Evolutionary conservation across 352 stramenopile genomes (phyloP).

Genomic region (Phytopythium oedochilum): DNA sequence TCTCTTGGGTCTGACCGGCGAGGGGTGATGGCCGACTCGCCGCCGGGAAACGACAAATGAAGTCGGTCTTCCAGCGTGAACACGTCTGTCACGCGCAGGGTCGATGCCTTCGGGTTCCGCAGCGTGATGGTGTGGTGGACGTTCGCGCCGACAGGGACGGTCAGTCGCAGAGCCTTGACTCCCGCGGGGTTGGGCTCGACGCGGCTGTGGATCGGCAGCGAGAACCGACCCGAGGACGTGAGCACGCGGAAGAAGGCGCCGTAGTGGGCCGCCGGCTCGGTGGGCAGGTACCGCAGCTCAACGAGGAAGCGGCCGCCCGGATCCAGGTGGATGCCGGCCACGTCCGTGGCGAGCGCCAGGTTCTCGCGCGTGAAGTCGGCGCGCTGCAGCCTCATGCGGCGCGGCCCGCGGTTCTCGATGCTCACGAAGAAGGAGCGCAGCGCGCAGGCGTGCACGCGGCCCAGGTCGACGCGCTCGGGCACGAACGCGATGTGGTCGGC

Average conservation of each 20-base stretch:
- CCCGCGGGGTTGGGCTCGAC: constrained; percentile 25
- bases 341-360: constrained; percentile 32
- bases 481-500: constrained; percentile 34
- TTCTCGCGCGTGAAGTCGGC: constrained; percentile 38
- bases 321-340: constrained; percentile 28
- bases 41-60: constrained; percentile 12
- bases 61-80: constrained; percentile 36
- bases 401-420: constrained; percentile 28
- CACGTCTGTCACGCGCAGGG: constrained; percentile 43
- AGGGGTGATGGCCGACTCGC: neutral
- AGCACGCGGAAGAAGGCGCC: constrained; percentile 29
- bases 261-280: constrained; percentile 13
- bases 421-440: constrained; percentile 23
- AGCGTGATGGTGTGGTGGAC: constrained; percentile 33
- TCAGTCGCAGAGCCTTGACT: constrained; percentile 17
- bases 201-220: constrained; percentile 27
- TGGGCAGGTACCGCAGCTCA: constrained; percentile 31
- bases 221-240: constrained; percentile 45
- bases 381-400: constrained; percentile 25
- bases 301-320: constrained; percentile 28
- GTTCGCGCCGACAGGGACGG: constrained; percentile 24
- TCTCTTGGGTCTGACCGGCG: neutral
- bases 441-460: constrained; percentile 28
- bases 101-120: constrained; percentile 31
- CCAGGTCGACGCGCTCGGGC: constrained; percentile 26